A percentile compares a stretch with the other conserved stretches of the same genome.
These are phyloP conservation scores for Botrytis tulipae DNA, from an alignment of 2,329 filamentous ascomycete genomes.

Conservation along the genomic window DNA sequence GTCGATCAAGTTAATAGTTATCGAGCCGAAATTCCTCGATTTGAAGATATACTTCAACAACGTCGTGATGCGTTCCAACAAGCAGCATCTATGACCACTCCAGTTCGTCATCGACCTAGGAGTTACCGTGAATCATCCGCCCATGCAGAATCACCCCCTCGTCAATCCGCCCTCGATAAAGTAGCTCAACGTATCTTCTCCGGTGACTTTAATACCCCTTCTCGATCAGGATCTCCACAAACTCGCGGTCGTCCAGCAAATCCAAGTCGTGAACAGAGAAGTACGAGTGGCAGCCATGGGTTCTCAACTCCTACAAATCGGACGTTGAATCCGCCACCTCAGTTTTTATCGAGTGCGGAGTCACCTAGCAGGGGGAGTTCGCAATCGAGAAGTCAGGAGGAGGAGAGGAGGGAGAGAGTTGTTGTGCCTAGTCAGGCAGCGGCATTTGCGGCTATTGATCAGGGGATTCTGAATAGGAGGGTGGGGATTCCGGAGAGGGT, in stretches of 20 bases:
- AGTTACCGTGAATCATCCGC: constrained; percentile 46
- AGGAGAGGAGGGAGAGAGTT: constrained; percentile 2
- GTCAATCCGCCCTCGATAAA: constrained; percentile 56
- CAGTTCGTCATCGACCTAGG: constrained; percentile 41
- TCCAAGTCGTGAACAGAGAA: constrained; percentile 22
- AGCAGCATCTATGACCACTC: constrained; percentile 45
- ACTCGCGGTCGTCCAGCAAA: constrained; percentile 34
- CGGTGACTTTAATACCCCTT: constrained; percentile 42
- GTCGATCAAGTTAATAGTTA: constrained; percentile 62
- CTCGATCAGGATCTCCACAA: constrained; percentile 37
- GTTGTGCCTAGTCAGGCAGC: constrained; percentile 49
- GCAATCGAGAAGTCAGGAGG: constrained; percentile 20
- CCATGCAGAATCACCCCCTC: constrained; percentile 51
- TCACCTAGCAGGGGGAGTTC: constrained; percentile 31
- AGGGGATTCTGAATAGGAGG: constrained; percentile 56
- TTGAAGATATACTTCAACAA: constrained; percentile 68
- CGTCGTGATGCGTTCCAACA: constrained; percentile 63
- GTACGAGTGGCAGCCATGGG: constrained; percentile 31
- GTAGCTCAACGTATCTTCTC: constrained; percentile 62
- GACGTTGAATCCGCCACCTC: constrained; percentile 28
- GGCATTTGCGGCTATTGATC: constrained; percentile 63
- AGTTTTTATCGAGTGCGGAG: constrained; percentile 31
- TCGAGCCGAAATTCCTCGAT: constrained; percentile 64
- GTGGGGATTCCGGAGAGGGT: constrained; percentile 47
- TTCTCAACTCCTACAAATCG: constrained; percentile 31